A percentile compares a stretch with the other conserved stretches of the same genome.
Evolutionary conservation across 2,329 filamentous ascomycete species (phyloP).

Genomic region (Cordyceps pruinosa): DNA sequence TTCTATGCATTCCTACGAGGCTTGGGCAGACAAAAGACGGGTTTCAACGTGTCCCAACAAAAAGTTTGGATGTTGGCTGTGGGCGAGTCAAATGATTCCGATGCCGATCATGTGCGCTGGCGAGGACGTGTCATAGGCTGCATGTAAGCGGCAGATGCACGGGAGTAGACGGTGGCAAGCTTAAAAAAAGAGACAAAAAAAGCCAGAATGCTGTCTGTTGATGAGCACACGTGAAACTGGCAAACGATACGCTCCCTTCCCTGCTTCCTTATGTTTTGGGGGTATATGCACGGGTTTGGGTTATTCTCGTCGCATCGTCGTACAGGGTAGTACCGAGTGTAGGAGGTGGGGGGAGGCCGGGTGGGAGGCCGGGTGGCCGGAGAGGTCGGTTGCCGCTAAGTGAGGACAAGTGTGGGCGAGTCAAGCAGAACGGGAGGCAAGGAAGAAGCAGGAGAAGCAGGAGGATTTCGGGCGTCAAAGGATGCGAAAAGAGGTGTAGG

Average conservation of each 20-base stretch:
- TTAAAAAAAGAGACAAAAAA: too few species aligned
- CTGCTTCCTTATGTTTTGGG: not conserved
- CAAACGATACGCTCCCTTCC: not conserved
- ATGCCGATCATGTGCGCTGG: slow-evolving; percentile 3
- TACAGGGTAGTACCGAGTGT: not conserved
- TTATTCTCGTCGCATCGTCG: not conserved
- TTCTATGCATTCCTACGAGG: not conserved
- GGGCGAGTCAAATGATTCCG: slow-evolving; percentile 1
- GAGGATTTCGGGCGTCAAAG: not conserved
- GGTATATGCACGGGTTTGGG: not conserved
- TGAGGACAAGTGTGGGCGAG: too few species aligned
- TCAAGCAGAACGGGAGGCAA: too few species aligned
- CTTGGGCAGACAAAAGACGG: not conserved
- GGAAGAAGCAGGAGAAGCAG: too few species aligned
- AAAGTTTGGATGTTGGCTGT: not conserved
- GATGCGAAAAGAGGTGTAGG: not conserved
- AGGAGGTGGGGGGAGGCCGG: not conserved
- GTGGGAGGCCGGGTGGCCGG: not conserved
- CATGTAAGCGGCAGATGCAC: not conserved
- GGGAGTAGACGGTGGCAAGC: too few species aligned
- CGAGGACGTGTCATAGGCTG: not conserved
- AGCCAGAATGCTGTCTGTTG: not conserved
- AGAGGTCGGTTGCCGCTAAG: not conserved
- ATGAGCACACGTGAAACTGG: not conserved
- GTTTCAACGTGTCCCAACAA: not conserved